Conservation (phyloP, 371 early-diverging fungal species). For the Chytridium lagenaria region DNA sequence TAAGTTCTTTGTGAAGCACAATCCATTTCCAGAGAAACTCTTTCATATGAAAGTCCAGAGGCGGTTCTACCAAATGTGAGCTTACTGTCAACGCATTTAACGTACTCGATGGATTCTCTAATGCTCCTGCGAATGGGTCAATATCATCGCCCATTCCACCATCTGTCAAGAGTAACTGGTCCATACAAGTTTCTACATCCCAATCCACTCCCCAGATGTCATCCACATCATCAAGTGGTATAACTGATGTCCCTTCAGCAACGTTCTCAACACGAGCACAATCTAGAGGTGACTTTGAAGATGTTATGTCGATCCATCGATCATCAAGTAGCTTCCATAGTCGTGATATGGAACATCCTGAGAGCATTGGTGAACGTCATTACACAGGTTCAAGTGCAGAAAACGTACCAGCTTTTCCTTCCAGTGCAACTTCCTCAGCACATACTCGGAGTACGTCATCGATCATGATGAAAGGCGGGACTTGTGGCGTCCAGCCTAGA, state of each 20-base stretch:
- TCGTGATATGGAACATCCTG: not conserved
- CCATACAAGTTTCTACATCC: not conserved
- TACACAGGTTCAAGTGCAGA: not conserved
- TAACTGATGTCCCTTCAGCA: not conserved
- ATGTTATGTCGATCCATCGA: not conserved
- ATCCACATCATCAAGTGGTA: not conserved
- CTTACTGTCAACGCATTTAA: not conserved
- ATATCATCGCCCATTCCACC: not conserved
- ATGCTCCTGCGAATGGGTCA: not conserved
- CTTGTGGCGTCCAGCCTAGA: no score
- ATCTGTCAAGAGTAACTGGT: no score
- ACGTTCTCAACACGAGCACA: not conserved
- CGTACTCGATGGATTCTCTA: not conserved
- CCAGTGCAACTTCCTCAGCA: not conserved
- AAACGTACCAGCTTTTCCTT: not conserved
- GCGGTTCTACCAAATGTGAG: not conserved
- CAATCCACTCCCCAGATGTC: not conserved
- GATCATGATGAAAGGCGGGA: no score
- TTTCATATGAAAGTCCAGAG: constrained; percentile 1
- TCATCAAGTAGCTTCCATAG: not conserved
- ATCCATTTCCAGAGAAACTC: constrained; percentile 10
- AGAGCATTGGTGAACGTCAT: not conserved
- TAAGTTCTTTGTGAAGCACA: not conserved
- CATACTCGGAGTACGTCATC: constrained; percentile 1
- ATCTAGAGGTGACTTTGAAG: not conserved